These are phyloP conservation scores for Debaryomyces hansenii DNA, from an alignment of 805 yeast species.

Conservation along the genomic window DNA sequence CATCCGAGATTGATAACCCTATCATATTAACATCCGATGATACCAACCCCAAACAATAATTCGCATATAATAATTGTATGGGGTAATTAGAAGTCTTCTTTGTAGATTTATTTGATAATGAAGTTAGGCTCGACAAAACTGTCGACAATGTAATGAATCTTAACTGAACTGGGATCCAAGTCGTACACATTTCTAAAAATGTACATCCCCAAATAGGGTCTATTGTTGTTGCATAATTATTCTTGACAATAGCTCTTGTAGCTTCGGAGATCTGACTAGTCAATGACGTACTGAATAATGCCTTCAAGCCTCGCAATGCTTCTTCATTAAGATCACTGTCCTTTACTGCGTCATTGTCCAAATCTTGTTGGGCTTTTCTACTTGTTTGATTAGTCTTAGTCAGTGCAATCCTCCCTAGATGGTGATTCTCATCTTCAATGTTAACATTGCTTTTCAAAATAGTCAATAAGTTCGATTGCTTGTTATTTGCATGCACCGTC, in stretches of 20 bases:
- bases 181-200: conserved; percentile 63
- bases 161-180: conserved; percentile 79
- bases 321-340: conserved; percentile 45
- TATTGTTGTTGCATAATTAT: conserved; percentile 30
- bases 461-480: conserved; percentile 17
- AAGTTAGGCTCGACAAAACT: conserved; percentile 27
- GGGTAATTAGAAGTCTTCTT: conserved; percentile 13
- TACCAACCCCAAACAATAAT: conserved; percentile 57
- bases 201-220: conserved; percentile 51
- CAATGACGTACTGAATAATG: conserved; percentile 64
- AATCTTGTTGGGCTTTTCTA: conserved; percentile 15
- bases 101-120: conserved; percentile 17
- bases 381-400: conserved; percentile 15
- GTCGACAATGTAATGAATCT: conserved; percentile 64
- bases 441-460: conserved; percentile 28
- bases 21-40: conserved; percentile 79
- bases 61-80: conserved; percentile 42
- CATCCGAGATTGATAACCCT: conserved; percentile 83
- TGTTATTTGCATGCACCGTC: conserved; percentile 25
- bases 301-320: conserved; percentile 49
- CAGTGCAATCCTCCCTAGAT: conserved; percentile 27
- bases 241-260: conserved; percentile 50
- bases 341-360: conserved; percentile 37
- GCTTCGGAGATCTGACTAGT: conserved; percentile 60
- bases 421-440: conserved; percentile 22